These are phyloP conservation scores for Striga hermonthica DNA, from an alignment of 305 asterid genomes.

Conservation along the genomic window DNA sequence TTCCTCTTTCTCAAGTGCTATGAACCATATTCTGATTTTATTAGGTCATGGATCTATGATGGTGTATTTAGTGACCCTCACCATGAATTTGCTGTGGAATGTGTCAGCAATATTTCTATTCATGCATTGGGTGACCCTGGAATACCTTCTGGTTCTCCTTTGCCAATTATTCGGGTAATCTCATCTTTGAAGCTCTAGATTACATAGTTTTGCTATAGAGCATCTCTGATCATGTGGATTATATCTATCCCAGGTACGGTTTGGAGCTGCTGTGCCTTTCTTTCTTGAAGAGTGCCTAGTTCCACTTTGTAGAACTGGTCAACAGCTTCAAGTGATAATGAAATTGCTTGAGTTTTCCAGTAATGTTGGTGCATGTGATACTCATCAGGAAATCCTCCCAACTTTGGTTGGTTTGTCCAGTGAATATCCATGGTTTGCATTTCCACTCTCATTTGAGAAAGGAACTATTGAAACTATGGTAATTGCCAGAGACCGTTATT, in stretches of 20 bases:
- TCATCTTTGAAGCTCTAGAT: slow-evolving; percentile 31
- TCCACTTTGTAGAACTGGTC: slow-evolving; percentile 95
- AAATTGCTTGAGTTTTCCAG: slow-evolving; percentile 75
- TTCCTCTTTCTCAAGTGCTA: slow-evolving; percentile 80
- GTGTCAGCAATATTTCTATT: slow-evolving; percentile 36
- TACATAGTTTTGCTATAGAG: slow-evolving; percentile 30
- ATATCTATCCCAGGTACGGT: slow-evolving; percentile 60
- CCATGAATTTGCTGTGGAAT: slow-evolving; percentile 79
- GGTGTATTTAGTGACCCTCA: slow-evolving; percentile 81
- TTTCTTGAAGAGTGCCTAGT: slow-evolving; percentile 74
- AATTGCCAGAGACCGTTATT: slow-evolving; percentile 61
- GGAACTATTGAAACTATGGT: slow-evolving; percentile 54
- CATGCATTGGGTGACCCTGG: slow-evolving; percentile 40
- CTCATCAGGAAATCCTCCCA: slow-evolving; percentile 67
- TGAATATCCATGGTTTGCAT: slow-evolving; percentile 53
- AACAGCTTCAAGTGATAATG: slow-evolving; percentile 90
- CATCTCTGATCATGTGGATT: slow-evolving; percentile 31
- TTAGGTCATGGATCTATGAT: slow-evolving; percentile 94
- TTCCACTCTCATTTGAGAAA: slow-evolving; percentile 73
- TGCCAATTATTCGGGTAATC: slow-evolving; percentile 70
- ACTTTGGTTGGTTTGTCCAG: slow-evolving; percentile 50
- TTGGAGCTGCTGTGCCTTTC: slow-evolving; percentile 77
- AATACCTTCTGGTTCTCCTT: slow-evolving; percentile 46
- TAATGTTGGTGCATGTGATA: slow-evolving; percentile 47
- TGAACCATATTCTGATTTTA: slow-evolving; percentile 85